Percentiles rank a stretch among this genome's conserved stretches.
Conservation (phyloP, 176 grass and related monocot species). For the Oryza brachyantha region DNA sequence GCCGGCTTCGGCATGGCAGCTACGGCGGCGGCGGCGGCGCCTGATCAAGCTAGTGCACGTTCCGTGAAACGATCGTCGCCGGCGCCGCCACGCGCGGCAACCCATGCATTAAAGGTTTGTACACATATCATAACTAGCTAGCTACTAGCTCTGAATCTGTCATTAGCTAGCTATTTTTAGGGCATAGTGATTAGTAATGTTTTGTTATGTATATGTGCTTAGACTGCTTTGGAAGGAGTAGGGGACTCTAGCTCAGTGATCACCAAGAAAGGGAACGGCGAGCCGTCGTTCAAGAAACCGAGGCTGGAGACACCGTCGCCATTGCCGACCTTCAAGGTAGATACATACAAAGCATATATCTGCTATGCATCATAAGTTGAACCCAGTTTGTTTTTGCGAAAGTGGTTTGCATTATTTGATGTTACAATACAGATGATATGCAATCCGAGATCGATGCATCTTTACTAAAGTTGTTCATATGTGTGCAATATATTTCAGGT, state of each 20-base stretch:
- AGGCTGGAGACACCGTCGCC: constrained; percentile 50
- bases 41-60: not conserved
- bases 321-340: constrained; percentile 79
- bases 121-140: too few relatives aligned
- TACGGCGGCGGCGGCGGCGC: not conserved
- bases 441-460: not conserved
- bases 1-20: constrained; percentile 32
- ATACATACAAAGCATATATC: not conserved
- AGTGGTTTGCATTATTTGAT: constrained; percentile 25
- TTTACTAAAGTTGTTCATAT: constrained; percentile 22
- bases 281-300: constrained; percentile 46
- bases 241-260: constrained; percentile 40
- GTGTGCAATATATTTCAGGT: constrained; percentile 62
- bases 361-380: not conserved
- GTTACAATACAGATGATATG: not conserved
- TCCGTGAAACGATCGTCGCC: constrained; percentile 4
- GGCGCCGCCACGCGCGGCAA: not conserved
- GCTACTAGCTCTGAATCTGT: too few relatives aligned
- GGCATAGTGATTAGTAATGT: not conserved
- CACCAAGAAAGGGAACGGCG: constrained; percentile 34
- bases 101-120: constrained; percentile 32
- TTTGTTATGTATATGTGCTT: not conserved
- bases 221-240: constrained; percentile 39
- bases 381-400: constrained; percentile 7
- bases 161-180: not conserved